These are phyloP conservation scores for Calamus simplicifolius DNA, from an alignment of 176 grass and related monocot species.

Conservation along the genomic window DNA sequence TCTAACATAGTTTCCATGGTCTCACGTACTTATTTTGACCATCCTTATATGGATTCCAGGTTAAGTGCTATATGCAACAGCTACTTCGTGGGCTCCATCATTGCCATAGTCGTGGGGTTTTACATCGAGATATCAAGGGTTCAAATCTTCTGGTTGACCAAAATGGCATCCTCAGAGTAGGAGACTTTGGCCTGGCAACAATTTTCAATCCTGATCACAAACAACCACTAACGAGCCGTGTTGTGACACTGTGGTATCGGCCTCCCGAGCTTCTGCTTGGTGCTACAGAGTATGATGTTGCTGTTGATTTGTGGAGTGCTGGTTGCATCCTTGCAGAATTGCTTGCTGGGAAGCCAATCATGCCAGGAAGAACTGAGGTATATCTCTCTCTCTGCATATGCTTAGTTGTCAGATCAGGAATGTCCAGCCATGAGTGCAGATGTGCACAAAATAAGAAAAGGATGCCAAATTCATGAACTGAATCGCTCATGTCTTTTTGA, in stretches of 20 bases:
- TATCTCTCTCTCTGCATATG: background rate
- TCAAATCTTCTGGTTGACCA: slow-evolving; percentile 57
- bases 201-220: slow-evolving; percentile 30
- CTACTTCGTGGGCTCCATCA: slow-evolving; percentile 43
- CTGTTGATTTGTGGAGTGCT: slow-evolving; percentile 60
- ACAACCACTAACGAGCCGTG: slow-evolving; percentile 50
- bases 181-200: slow-evolving; percentile 60
- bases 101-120: slow-evolving; percentile 40
- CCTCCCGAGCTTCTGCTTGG: slow-evolving; percentile 69
- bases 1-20: no score
- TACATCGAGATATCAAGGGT: slow-evolving; percentile 68
- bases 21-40: background rate
- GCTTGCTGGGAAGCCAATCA: slow-evolving; percentile 54
- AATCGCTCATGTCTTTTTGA: no score
- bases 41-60: slow-evolving; percentile 11
- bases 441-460: no score
- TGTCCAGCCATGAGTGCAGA: no score
- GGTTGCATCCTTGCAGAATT: slow-evolving; percentile 69
- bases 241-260: slow-evolving; percentile 70
- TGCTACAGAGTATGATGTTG: slow-evolving; percentile 40
- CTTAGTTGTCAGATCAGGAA: no score
- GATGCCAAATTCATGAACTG: no score
- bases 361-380: slow-evolving; percentile 71
- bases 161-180: slow-evolving; percentile 40
- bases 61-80: slow-evolving; percentile 56